A percentile compares a stretch with the other conserved stretches of the same genome.
phyloP scores from a whole-genome alignment of 176 grass and related monocot species.

The Musa acuminata region DNA sequence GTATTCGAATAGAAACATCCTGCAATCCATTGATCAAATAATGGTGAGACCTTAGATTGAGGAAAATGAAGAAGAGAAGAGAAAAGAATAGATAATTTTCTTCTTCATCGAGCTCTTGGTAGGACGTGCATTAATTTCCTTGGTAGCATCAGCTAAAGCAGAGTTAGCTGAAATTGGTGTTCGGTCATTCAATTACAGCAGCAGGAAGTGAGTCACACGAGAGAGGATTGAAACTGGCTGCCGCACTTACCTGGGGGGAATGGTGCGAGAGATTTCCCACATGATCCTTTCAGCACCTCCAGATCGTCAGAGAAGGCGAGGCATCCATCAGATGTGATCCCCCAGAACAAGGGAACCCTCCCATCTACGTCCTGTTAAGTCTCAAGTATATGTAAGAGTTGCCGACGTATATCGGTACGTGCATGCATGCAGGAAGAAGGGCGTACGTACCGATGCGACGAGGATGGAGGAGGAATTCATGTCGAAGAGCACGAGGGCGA shows the following conservation, averaged over 20 bases:
- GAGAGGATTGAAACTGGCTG: background rate
- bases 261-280: constrained; percentile 77
- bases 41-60: background rate
- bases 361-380: constrained; percentile 46
- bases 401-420: background rate
- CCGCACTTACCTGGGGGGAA: constrained; percentile 56
- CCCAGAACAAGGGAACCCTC: constrained; percentile 74
- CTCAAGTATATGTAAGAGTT: background rate
- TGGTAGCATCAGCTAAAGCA: too few species aligned
- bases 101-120: background rate
- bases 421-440: background rate
- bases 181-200: too few species aligned
- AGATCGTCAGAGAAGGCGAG: constrained; percentile 70
- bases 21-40: constrained; percentile 15
- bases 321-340: constrained; percentile 63
- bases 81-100: too few species aligned
- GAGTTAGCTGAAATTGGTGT: too few species aligned
- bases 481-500: constrained; percentile 82
- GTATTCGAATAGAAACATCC: constrained; percentile 84
- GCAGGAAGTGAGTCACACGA: background rate
- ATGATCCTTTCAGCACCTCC: constrained; percentile 72
- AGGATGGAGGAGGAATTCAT: constrained; percentile 53
- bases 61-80: too few species aligned
- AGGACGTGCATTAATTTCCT: background rate
- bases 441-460: constrained; percentile 57